phyloP scores from a whole-genome alignment of 169 alveolate genomes.

The Toxoplasma gondii region DNA sequence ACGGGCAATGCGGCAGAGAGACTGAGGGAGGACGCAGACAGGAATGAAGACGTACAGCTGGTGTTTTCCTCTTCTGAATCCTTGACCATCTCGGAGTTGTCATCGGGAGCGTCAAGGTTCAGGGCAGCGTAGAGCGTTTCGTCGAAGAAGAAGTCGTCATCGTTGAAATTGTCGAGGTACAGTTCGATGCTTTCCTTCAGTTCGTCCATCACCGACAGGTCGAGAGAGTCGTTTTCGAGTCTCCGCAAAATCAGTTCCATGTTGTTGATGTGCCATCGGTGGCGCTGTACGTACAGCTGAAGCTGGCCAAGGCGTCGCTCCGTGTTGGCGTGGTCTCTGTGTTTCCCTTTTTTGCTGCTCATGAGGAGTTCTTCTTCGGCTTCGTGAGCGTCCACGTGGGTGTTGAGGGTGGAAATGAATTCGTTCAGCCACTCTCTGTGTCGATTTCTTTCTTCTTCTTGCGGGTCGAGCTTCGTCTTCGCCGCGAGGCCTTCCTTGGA shows the following conservation, averaged over 20 bases:
- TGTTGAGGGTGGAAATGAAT: background rate
- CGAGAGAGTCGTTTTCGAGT: constrained; percentile 46
- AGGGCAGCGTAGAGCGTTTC: constrained; percentile 35
- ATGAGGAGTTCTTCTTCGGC: constrained; percentile 38
- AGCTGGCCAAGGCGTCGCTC: constrained; percentile 35
- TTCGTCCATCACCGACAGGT: constrained; percentile 18
- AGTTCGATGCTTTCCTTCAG: constrained; percentile 2
- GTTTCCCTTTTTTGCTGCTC: constrained; percentile 7
- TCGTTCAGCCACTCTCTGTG: constrained; percentile 55
- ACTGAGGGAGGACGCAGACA: too few species aligned
- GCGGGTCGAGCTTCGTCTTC: constrained; percentile 42
- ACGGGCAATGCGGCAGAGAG: too few species aligned
- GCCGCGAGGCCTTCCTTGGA: constrained; percentile 66
- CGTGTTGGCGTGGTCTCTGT: background rate
- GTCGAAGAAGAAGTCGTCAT: constrained; percentile 32
- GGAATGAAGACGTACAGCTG: background rate
- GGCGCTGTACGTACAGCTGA: constrained; percentile 9
- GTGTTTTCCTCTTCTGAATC: constrained; percentile 18
- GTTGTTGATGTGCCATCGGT: constrained; percentile 38
- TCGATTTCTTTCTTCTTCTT: constrained; percentile 44
- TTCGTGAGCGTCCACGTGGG: constrained; percentile 41
- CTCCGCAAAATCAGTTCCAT: constrained; percentile 51
- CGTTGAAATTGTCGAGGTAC: background rate
- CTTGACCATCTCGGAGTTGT: background rate
- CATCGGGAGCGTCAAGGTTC: constrained; percentile 27